Base-by-base conservation (phyloP, 2,329 filamentous ascomycete species). In the Colletotrichum cuscutae region DNA sequence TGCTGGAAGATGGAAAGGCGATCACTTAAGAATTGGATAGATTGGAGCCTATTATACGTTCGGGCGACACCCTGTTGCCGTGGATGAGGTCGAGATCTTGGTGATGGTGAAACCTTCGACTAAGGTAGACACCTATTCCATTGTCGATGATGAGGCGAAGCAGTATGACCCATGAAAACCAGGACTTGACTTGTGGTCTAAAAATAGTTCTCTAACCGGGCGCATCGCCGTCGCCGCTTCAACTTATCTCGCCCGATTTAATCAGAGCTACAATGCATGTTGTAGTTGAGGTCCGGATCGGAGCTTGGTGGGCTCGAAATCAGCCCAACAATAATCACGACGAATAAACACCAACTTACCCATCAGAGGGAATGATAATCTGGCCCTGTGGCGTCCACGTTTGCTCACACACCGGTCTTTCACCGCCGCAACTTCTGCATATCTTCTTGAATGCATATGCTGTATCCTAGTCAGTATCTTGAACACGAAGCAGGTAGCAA, bases 61-160 rank as follows among this genome's bases (percentile, higher is more conserved):
- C 1, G 15, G 37, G 2, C 7, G 0, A 3, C 2, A 19, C 2
- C 15, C 13, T 19, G 1, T 12, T 42, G 15, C 13, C 15, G 37
- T 42, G 7, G 6, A 42, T 19, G 15, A 42, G 4, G 37, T 15
- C 37, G 13, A 19, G 15, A 2, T 42, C 37, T 42, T 19, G 6
- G 15, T 1, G 13, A 42, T 19, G 6, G 15, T 7, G 37, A 42
- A 2, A 19, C 15, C 0, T 6, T 42, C 13, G 6, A 5, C n/a
- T n/a, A n/a, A n/a, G n/a, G 0, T 7, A 42, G 5, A 4, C 5
- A 42, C 37, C 5, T 19, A 4, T 35, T 35, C 11, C 11, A 19
- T 42, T 19, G 1, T 42, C 6, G 6, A 42, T 6, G 2, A 8
- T 19, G 15, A 6, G 15, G 13, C 6, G 5, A 19, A 42, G 13